These are phyloP conservation scores for Xerophyta viscosa DNA, from an alignment of 106 monocot species.

Conservation along the genomic window DNA sequence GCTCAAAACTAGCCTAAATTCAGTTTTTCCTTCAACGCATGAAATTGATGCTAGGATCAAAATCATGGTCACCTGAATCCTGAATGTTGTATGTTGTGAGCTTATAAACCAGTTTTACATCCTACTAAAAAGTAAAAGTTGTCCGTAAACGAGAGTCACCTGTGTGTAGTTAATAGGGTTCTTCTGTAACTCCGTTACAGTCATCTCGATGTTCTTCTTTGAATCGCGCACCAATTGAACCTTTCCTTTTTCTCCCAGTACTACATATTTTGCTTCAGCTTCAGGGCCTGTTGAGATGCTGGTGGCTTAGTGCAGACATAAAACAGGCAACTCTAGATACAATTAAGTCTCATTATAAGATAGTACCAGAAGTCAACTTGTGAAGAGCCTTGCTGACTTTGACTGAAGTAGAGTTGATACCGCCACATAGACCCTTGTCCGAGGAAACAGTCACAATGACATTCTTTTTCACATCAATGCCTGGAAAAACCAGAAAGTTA, in stretches of 20 bases:
- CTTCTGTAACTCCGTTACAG: slow-evolving; percentile 70
- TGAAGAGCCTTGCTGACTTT: slow-evolving; percentile 81
- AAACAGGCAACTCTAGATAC: neutral
- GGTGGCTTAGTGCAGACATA: neutral
- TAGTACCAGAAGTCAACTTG: slow-evolving; percentile 71
- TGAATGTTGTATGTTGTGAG: too few relatives aligned
- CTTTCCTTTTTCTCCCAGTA: slow-evolving; percentile 94
- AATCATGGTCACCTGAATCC: too few relatives aligned
- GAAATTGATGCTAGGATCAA: too few relatives aligned
- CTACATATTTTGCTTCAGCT: slow-evolving; percentile 75
- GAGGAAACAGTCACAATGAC: slow-evolving; percentile 73
- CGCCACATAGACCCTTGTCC: slow-evolving; percentile 98
- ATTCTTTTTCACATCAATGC: slow-evolving; percentile 93
- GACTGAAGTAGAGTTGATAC: slow-evolving; percentile 95
- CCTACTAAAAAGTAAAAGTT: too few relatives aligned
- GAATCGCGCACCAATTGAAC: slow-evolving; percentile 86
- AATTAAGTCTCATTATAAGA: neutral
- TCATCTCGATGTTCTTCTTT: slow-evolving; percentile 51
- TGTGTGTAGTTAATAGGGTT: slow-evolving; percentile 49
- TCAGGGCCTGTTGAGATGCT: slow-evolving; percentile 55
- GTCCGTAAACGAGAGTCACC: too few relatives aligned
- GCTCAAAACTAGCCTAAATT: too few relatives aligned
- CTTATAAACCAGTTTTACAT: too few relatives aligned
- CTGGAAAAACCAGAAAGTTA: slow-evolving; percentile 17
- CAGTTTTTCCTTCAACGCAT: too few relatives aligned